Percentiles rank a stretch among this genome's conserved stretches.
phyloP scores from a whole-genome alignment of 2,329 filamentous ascomycete genomes.

The Sporothrix mexicana region DNA sequence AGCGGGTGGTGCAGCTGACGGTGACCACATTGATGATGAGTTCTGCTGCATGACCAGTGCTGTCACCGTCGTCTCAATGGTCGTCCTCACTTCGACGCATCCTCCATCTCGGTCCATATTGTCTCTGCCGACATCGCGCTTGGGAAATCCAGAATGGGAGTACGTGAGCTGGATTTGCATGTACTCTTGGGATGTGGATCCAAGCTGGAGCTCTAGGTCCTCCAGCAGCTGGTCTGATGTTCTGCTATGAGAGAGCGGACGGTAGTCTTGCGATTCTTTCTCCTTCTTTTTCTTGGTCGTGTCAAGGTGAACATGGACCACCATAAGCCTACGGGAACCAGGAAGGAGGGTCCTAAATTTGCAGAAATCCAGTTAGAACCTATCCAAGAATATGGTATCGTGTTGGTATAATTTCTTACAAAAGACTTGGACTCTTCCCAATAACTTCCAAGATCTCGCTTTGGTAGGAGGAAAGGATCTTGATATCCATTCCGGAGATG shows the following conservation, averaged over 20 bases:
- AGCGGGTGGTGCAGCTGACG: conserved; percentile 45
- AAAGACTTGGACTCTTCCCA: conserved; percentile 51
- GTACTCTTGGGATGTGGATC: conserved; percentile 55
- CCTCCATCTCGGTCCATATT: conserved; percentile 39
- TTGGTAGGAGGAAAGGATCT: conserved; percentile 51
- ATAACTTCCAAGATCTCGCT: conserved; percentile 55
- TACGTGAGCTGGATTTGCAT: conserved; percentile 60
- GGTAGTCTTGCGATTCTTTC: conserved; percentile 38
- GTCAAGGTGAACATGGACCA: conserved; percentile 55
- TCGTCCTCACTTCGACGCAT: conserved; percentile 53
- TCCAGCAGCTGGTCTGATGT: conserved; percentile 63
- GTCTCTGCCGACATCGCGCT: conserved; percentile 31
- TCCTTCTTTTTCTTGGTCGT: conserved; percentile 36
- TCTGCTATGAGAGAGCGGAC: conserved; percentile 40
- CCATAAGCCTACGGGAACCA: conserved; percentile 54
- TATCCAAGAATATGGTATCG: neutral
- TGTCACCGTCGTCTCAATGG: conserved; percentile 58
- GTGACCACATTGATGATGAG: conserved; percentile 58
- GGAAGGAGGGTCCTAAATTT: conserved; percentile 41
- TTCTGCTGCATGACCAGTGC: conserved; percentile 59
- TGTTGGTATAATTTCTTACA: conserved; percentile 42
- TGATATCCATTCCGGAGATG: conserved; percentile 56
- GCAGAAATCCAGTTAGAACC: neutral
- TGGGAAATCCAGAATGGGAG: conserved; percentile 62
- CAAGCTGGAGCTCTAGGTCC: conserved; percentile 63